Evolutionary conservation across 2,329 filamentous ascomycete genomes (phyloP).

Genomic region (Zymoseptoria passerinii): DNA sequence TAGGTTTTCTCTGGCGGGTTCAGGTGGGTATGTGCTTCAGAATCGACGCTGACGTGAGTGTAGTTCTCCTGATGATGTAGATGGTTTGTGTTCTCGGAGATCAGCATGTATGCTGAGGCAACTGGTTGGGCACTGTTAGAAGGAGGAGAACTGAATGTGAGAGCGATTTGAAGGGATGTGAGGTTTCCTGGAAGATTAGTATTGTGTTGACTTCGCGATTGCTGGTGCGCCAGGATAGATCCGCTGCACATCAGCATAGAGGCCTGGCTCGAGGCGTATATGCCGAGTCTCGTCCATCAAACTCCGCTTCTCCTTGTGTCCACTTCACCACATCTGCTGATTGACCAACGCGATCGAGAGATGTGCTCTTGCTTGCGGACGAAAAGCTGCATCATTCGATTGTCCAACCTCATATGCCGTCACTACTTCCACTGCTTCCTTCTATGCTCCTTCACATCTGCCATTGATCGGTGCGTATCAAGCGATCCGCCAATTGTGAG

Average conservation of each 20-base stretch:
- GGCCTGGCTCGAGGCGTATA: background rate
- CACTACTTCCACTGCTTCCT: no score
- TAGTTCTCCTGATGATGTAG: background rate
- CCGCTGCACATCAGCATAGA: background rate
- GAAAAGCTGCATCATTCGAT: no score
- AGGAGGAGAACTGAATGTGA: background rate
- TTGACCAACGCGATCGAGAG: no score
- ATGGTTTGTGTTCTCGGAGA: background rate
- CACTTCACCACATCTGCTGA: no score
- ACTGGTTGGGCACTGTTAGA: background rate
- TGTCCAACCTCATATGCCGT: no score
- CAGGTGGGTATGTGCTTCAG: no score
- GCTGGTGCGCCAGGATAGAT: background rate
- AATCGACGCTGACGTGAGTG: background rate
- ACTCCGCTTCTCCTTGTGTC: no score
- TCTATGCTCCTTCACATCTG: no score
- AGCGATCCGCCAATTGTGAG: no score
- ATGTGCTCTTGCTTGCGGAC: no score
- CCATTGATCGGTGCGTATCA: no score
- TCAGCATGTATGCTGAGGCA: background rate
- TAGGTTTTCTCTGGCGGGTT: background rate
- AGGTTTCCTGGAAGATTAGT: no score
- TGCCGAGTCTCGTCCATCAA: background rate
- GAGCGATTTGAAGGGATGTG: background rate
- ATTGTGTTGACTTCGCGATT: background rate